These are phyloP conservation scores for Citrus glauca DNA, from an alignment of 345 rosid species.

Conservation along the genomic window DNA sequence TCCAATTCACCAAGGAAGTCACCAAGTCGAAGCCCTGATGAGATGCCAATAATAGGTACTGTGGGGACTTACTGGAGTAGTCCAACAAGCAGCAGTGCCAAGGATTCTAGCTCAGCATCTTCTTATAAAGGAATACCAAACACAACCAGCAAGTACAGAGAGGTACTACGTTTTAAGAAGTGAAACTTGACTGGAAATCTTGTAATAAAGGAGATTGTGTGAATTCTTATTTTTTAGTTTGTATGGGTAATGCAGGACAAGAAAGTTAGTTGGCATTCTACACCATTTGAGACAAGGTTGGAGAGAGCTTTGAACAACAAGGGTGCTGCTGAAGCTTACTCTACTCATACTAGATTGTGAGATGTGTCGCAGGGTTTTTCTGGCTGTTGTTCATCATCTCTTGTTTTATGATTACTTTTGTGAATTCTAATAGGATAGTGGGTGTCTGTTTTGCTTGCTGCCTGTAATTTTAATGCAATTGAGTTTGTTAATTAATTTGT, in stretches of 20 bases:
- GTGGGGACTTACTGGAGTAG: conserved; percentile 85
- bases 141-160: conserved; percentile 88
- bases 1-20: conserved; percentile 72
- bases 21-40: conserved; percentile 77
- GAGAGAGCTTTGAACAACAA: conserved; percentile 79
- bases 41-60: conserved; percentile 76
- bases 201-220: background rate
- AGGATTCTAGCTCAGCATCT: conserved; percentile 40
- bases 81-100: conserved; percentile 28
- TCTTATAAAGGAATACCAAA: conserved; percentile 87
- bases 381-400: conserved; percentile 10
- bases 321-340: conserved; percentile 19
- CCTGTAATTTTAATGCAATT: conserved; percentile 14
- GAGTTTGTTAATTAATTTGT: background rate
- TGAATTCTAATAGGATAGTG: background rate
- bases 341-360: background rate
- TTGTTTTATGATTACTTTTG: background rate
- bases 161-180: conserved; percentile 49
- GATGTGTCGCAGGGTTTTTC: background rate
- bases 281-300: conserved; percentile 89
- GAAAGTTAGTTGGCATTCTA: conserved; percentile 84
- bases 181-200: conserved; percentile 7
- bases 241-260: conserved; percentile 63
- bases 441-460: background rate
- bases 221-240: conserved; percentile 17